Evolutionary conservation across 2,329 filamentous ascomycete genomes (phyloP).

Genomic region (Fusarium metavorans): DNA sequence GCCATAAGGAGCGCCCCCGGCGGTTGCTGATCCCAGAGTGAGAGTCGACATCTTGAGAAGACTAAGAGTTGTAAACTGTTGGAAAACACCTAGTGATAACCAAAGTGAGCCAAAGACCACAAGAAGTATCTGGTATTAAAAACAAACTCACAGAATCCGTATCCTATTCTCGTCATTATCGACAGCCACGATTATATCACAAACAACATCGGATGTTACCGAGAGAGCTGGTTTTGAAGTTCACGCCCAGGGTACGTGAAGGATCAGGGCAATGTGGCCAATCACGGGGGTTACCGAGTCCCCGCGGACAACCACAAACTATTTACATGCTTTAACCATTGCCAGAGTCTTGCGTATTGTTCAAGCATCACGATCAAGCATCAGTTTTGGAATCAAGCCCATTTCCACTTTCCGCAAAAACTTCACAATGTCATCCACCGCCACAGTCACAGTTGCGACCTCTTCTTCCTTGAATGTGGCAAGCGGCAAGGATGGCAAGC

Average conservation of each 20-base stretch:
- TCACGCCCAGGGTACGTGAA: constrained; percentile 2
- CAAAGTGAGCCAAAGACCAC: background rate
- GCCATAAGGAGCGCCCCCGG: background rate
- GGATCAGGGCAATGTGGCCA: background rate
- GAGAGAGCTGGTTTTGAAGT: background rate
- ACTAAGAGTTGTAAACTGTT: background rate
- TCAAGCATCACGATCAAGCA: background rate
- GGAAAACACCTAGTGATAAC: background rate
- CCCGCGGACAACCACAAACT: background rate
- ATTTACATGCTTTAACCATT: background rate
- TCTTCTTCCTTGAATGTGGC: constrained; percentile 22
- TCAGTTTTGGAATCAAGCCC: background rate
- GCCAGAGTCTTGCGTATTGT: background rate
- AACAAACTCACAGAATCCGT: background rate
- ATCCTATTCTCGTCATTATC: background rate
- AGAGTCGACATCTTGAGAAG: constrained; percentile 4
- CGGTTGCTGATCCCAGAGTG: background rate
- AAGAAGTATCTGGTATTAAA: background rate
- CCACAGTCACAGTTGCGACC: constrained; percentile 4
- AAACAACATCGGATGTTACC: constrained; percentile 1
- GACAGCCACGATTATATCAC: background rate
- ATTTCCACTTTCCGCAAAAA: background rate
- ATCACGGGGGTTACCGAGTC: constrained; percentile 24
- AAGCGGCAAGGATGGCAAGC: constrained; percentile 17
- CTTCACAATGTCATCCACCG: constrained; percentile 25